Evolutionary conservation across 495 filamentous ascomycete species (phyloP), one percentile per base, ranked within the genome.

Genomic region (Aspergillus leporis): DNA sequence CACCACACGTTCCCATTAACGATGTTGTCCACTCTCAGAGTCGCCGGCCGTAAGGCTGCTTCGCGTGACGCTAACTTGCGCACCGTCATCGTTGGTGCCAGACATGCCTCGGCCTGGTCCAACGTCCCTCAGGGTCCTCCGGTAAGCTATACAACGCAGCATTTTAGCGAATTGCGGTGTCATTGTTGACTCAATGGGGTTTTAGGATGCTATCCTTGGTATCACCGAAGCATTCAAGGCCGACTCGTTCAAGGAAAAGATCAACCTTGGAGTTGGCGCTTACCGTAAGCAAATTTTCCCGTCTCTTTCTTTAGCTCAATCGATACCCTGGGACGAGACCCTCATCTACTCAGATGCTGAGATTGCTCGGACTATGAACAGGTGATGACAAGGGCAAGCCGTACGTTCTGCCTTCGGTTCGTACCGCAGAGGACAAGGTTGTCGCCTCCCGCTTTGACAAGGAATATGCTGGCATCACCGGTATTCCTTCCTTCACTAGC

Each of bases 191-290:
- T 14, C 30, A 54, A 46, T 60, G 55, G 25, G 51, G 30, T 53
- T 60, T 16, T 72, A 80, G 77, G 78, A 93, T 89, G 90, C 88
- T 48, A 92, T 93, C 77, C 83, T 93, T 84, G 93, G 93, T 79
- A 95, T 98, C 80, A 98, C 94, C 53, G 94, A 98, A 80, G 94
- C 94, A 51, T 98, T 94, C 89, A 98, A 98, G 84, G 91, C 93
- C 69, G 93, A 98, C 70, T 82, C 76, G 61, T 91, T 94, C 76
- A 77, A 86, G 54, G 83, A 93, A 77, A 98, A 98, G 86, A 97
- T 98, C 82, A 98, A 97, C 80, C 83, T 98, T 55, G 93, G 92
- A 87, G 84, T 79, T 74, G 78, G 73, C 52, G 76, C 72, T 52
- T 83, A 83, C 73, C 81, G 81, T 83, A 74, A 69, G 73, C 36